phyloP scores from a whole-genome alignment of 352 stramenopile species.

The Globisporangium iwayamae region DNA sequence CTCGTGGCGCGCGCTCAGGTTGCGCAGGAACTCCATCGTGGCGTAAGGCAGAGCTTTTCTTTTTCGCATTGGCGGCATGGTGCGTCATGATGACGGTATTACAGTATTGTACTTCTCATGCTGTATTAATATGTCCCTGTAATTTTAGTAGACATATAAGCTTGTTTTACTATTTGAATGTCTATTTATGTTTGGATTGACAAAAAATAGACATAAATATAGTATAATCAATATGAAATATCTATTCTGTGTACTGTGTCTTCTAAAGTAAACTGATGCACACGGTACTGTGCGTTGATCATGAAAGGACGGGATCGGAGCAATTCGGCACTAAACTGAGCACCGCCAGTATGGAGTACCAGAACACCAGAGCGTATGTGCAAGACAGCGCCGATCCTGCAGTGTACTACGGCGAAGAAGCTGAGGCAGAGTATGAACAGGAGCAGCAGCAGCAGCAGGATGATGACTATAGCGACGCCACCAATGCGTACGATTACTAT shows the following conservation, averaged over 20 bases:
- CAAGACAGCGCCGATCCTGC: not conserved
- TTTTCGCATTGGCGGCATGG: not conserved
- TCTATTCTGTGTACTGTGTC: not conserved
- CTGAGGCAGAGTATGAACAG: not conserved
- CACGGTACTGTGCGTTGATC: not conserved
- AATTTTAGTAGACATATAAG: not conserved
- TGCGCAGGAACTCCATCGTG: slow-evolving; percentile 75
- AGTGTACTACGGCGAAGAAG: not conserved
- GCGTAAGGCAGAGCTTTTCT: not conserved
- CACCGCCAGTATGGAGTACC: not conserved
- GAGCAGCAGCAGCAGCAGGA: not conserved
- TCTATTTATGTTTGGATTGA: not conserved
- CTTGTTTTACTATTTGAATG: not conserved
- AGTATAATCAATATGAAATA: not conserved
- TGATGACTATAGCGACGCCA: not conserved
- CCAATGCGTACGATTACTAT: not conserved
- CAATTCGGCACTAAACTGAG: no score
- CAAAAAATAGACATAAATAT: not conserved
- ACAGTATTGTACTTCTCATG: not conserved
- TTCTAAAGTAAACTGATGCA: no score
- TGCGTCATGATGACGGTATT: not conserved
- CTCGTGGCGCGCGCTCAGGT: slow-evolving; percentile 77
- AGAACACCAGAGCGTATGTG: not conserved
- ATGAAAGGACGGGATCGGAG: not conserved
- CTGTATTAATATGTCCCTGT: not conserved